Evolutionary conservation across 73 alveolate species (phyloP).

Genomic region (Blepharisma japonicum): DNA sequence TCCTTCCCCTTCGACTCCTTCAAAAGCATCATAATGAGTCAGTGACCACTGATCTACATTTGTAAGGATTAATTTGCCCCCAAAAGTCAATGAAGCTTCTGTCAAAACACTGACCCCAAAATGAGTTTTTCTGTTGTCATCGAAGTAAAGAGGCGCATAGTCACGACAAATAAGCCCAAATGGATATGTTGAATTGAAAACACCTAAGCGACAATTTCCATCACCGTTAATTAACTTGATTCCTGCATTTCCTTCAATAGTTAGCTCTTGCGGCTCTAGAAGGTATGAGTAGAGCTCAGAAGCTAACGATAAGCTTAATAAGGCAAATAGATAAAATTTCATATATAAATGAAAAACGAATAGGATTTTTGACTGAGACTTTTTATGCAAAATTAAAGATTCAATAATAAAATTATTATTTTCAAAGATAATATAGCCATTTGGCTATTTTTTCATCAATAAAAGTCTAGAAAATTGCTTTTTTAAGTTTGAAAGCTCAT

Average conservation of each 20-base stretch:
- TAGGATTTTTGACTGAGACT: too few species aligned
- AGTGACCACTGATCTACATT: slow-evolving; percentile 8
- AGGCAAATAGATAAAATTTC: too few species aligned
- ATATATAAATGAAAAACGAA: too few species aligned
- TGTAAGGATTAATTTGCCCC: background rate
- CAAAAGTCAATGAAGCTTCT: slow-evolving; percentile 3
- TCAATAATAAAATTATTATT: too few species aligned
- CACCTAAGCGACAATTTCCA: background rate
- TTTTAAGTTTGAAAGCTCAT: too few species aligned
- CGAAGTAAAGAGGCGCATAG: background rate
- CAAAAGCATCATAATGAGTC: background rate
- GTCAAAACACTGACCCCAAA: slow-evolving; percentile 12
- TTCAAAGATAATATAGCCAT: too few species aligned
- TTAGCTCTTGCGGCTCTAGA: background rate
- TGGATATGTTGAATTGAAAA: slow-evolving; percentile 24
- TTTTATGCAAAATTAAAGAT: too few species aligned
- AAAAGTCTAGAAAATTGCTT: too few species aligned
- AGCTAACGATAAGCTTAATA: too few species aligned
- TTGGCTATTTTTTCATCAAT: too few species aligned
- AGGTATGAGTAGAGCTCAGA: background rate
- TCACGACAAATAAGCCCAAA: slow-evolving; percentile 21
- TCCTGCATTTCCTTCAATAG: background rate
- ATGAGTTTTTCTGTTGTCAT: slow-evolving; percentile 4
- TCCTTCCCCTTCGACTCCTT: slow-evolving; percentile 37
- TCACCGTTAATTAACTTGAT: background rate